Conservation (phyloP, 2,329 filamentous ascomycete species). For the Thielaviopsis punctulata region DNA sequence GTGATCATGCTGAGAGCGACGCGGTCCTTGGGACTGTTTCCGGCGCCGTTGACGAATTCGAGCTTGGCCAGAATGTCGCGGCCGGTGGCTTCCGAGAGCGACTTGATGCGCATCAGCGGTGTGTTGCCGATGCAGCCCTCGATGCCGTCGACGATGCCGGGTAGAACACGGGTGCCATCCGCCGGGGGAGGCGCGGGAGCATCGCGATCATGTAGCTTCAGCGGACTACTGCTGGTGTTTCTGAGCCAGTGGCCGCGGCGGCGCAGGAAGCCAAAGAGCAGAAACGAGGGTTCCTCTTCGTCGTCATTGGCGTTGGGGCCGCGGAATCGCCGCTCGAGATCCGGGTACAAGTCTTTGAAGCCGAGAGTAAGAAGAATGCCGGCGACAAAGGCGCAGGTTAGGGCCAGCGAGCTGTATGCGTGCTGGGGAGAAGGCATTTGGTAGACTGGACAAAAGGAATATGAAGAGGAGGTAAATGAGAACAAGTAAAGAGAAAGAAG, state of each 20-base stretch:
- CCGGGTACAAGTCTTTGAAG: constrained; percentile 65
- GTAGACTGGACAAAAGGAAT: background rate
- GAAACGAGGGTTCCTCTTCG: constrained; percentile 9
- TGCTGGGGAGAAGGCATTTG: constrained; percentile 44
- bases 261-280: background rate
- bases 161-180: constrained; percentile 11
- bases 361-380: constrained; percentile 60
- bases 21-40: constrained; percentile 84
- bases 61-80: constrained; percentile 85
- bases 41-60: constrained; percentile 90
- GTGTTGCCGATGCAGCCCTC: constrained; percentile 90
- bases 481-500: background rate
- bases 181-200: background rate
- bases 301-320: constrained; percentile 20
- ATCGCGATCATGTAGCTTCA: constrained; percentile 18
- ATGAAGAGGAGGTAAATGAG: background rate
- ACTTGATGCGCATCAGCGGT: constrained; percentile 70
- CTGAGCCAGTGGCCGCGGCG: constrained; percentile 30
- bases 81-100: constrained; percentile 70
- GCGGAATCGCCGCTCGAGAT: constrained; percentile 47
- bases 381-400: constrained; percentile 57
- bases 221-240: constrained; percentile 23
- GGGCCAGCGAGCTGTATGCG: constrained; percentile 45
- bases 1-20: constrained; percentile 83
- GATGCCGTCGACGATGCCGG: constrained; percentile 51